These are phyloP conservation scores for Brassica hybrid DNA, from an alignment of 441 rosid species.

Conservation along the genomic window DNA sequence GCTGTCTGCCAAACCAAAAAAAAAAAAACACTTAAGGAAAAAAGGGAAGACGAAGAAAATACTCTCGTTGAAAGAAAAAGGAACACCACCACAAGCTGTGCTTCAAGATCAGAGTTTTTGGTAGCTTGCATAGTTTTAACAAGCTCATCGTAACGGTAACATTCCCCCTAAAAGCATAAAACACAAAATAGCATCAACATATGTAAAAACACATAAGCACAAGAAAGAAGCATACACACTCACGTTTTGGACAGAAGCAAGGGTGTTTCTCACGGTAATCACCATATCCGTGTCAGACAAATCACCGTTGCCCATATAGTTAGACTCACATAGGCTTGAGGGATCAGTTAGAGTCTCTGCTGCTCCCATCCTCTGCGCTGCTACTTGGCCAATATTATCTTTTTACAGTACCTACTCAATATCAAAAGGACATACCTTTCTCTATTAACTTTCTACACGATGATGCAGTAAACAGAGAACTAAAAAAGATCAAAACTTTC, in stretches of 20 bases:
- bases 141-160: slow-evolving; percentile 58
- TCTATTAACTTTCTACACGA: too few species aligned
- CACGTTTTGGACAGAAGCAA: slow-evolving; percentile 51
- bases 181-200: background rate
- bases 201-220: background rate
- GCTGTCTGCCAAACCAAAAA: slow-evolving; percentile 50
- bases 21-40: slow-evolving; percentile 15
- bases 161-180: slow-evolving; percentile 56
- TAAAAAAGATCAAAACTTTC: background rate
- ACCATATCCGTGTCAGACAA: slow-evolving; percentile 39
- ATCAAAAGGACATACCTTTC: too few species aligned
- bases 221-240: slow-evolving; percentile 23
- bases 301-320: slow-evolving; percentile 28
- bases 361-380: slow-evolving; percentile 33
- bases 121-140: slow-evolving; percentile 62
- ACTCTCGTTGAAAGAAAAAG: background rate
- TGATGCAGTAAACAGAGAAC: too few species aligned
- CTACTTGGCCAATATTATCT: too few species aligned
- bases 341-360: slow-evolving; percentile 20
- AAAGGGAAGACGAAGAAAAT: background rate
- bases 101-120: slow-evolving; percentile 51
- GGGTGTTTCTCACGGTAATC: slow-evolving; percentile 60
- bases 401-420: too few species aligned
- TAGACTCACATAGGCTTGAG: background rate
- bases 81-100: slow-evolving; percentile 54